Conservation (phyloP, 2,329 filamentous ascomycete genomes). For the Fusarium sublunatum region DNA sequence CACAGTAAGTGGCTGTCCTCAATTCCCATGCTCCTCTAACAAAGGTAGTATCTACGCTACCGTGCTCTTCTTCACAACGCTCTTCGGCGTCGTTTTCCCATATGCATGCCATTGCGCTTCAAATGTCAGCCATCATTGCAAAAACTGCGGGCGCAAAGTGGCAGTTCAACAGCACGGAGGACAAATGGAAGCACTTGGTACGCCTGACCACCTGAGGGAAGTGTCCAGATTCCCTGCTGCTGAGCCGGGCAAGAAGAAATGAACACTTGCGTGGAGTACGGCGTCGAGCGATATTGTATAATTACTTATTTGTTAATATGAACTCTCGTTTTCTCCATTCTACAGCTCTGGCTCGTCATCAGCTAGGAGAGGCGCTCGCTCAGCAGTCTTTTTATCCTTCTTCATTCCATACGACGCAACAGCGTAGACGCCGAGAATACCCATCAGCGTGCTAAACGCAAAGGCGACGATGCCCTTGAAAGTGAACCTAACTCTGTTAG, state of each 20-base stretch:
- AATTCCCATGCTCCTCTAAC: constrained; percentile 1
- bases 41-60: constrained; percentile 16
- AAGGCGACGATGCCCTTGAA: constrained; percentile 77
- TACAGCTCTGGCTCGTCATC: constrained; percentile 1
- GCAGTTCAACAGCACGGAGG: constrained; percentile 29
- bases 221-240: constrained; percentile 39
- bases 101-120: constrained; percentile 39
- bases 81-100: constrained; percentile 41
- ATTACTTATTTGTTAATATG: constrained; percentile 1
- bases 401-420: constrained; percentile 72
- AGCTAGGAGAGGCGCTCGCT: constrained; percentile 42
- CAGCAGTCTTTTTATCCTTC: constrained; percentile 30
- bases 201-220: constrained; percentile 44
- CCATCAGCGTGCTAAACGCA: constrained; percentile 76
- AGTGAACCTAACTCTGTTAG: constrained; percentile 65
- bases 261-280: neutral
- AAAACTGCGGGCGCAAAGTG: constrained; percentile 45
- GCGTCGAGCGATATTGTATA: constrained; percentile 10
- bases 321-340: constrained; percentile 15
- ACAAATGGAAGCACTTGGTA: constrained; percentile 39
- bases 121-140: constrained; percentile 43
- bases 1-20: constrained; percentile 36
- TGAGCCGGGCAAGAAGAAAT: constrained; percentile 13
- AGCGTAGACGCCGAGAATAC: constrained; percentile 73
- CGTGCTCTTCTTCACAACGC: constrained; percentile 40